A percentile compares a stretch with the other conserved stretches of the same genome.
phyloP scores from a whole-genome alignment of 306 rosid species.

The Sicyos baderoa region DNA sequence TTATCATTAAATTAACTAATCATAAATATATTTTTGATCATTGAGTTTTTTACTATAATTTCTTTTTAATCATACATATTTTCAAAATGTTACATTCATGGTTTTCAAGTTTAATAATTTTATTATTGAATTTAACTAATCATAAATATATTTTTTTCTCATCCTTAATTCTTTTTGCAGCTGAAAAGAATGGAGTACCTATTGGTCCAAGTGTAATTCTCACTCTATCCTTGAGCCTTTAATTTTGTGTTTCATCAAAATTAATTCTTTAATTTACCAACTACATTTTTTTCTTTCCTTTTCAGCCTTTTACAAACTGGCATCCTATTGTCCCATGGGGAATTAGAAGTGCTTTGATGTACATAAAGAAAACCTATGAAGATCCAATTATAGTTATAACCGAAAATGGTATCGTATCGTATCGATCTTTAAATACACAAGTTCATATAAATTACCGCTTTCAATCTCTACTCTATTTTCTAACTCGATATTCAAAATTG shows the following conservation, averaged over 20 bases:
- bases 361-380: slow-evolving; percentile 60
- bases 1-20: background rate
- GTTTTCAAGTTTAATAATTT: too few species aligned
- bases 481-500: background rate
- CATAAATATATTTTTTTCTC: too few species aligned
- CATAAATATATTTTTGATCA: too few species aligned
- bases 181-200: slow-evolving; percentile 55
- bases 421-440: too few species aligned
- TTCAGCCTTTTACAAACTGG: slow-evolving; percentile 57
- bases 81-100: too few species aligned
- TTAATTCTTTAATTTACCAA: background rate
- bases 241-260: too few species aligned
- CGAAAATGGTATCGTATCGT: slow-evolving; percentile 50
- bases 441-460: background rate
- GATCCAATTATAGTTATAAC: slow-evolving; percentile 61
- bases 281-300: background rate
- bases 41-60: too few species aligned
- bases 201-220: slow-evolving; percentile 57
- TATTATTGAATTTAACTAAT: too few species aligned
- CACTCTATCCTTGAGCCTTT: too few species aligned
- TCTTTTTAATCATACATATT: too few species aligned
- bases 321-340: slow-evolving; percentile 91
- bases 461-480: background rate
- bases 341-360: slow-evolving; percentile 53
- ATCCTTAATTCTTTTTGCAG: slow-evolving; percentile 28